Evolutionary conservation across 176 grass and related monocot species (phyloP), one percentile per base, ranked within the genome.

Genomic region (Rhynchospora tenuis): DNA sequence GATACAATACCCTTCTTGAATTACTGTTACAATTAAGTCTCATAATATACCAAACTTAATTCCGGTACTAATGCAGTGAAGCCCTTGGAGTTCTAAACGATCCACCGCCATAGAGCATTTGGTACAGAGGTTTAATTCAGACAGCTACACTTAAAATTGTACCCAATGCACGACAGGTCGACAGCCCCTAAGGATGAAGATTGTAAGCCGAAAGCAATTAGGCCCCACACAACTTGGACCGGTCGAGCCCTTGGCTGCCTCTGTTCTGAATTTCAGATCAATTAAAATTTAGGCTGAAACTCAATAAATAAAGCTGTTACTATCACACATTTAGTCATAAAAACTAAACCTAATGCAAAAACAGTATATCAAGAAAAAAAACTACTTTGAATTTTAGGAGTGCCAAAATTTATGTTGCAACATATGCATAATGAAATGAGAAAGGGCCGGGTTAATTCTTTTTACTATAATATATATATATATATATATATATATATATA

Each of bases 91-190:
- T 24, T 68, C 82, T 46, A 28, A 83, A 93, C 12, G 88, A 93
- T 38, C 88, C 88, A 57, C 86, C 31, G 3, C 86, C 63, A 63
- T 94, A 94, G 3, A 94, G 82, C 62, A 73, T 79, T 7, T 71
- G 82, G 59, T 94, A 94, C n/a, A 94, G 87, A 0, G 91, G 89
- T 13, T 58, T 83, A 64, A 93, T 93, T 68, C 89, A 84, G 47
- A 88, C 61, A 2, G 87, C 66, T 42, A 91, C 54, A 65, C 89
- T 94, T 45, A 85, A 43, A 72, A 73, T 73, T 28, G 87, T 90
- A 62, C 91, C 91, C 11, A 91, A 43, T 17, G 69, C 15, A 68
- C n/a, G n/a, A n/a, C n/a, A n/a, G n/a, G n/a, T n/a, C 91, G 91
- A 1, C 82, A 54, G 7, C 84, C 89, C 11, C 83, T 87, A 2